Evolutionary conservation across 2,329 filamentous ascomycete species (phyloP).

Genomic region (Elsinoe arachidis): DNA sequence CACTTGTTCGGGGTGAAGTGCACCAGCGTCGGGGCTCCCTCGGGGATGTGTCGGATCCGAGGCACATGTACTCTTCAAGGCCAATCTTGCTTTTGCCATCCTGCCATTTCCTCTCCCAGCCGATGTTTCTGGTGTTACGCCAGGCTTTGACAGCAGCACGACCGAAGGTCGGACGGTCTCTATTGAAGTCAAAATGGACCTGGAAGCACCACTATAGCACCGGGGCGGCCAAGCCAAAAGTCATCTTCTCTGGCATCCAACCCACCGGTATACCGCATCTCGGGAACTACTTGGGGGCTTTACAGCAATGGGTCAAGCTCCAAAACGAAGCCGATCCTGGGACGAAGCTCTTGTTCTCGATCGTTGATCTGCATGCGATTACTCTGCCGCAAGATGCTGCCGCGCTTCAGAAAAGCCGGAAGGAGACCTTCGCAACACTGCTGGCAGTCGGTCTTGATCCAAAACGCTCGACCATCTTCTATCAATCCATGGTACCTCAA

Average conservation of each 20-base stretch:
- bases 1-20: too few relatives aligned
- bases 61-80: too few relatives aligned
- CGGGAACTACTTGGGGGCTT: conserved; percentile 87
- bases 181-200: too few relatives aligned
- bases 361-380: conserved; percentile 91
- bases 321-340: conserved; percentile 54
- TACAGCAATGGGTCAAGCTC: conserved; percentile 75
- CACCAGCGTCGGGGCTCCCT: too few relatives aligned
- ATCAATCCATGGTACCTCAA: conserved; percentile 64
- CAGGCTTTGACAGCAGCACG: too few relatives aligned
- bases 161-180: too few relatives aligned
- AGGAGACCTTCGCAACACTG: conserved; percentile 69
- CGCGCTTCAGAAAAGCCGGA: conserved; percentile 55
- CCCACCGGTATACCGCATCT: conserved; percentile 90
- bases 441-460: conserved; percentile 79
- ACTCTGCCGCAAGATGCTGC: conserved; percentile 62
- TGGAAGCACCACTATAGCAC: not conserved
- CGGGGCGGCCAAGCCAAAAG: conserved; percentile 24
- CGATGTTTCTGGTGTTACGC: too few relatives aligned
- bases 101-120: too few relatives aligned
- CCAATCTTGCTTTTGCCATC: too few relatives aligned
- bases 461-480: conserved; percentile 68
- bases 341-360: conserved; percentile 67
- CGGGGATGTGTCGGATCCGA: too few relatives aligned
- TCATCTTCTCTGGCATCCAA: conserved; percentile 93